Base-by-base conservation (phyloP, 1,284 basidiomycete genomes). In the Sanguinoderma infundibulare region DNA sequence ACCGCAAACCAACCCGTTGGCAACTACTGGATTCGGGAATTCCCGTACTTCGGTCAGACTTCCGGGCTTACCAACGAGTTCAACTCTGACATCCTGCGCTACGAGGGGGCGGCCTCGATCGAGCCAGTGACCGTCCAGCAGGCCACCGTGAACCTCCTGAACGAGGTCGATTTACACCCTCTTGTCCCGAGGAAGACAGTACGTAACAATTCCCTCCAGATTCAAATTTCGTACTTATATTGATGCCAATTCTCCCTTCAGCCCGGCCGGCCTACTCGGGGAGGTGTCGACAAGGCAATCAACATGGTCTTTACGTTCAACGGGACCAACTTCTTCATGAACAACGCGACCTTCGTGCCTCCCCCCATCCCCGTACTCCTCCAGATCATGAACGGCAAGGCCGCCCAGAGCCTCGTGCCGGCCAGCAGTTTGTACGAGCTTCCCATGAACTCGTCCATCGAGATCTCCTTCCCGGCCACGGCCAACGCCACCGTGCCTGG, bases 101-200 rank as follows among this genome's bases (percentile, higher is more conserved):
- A 69, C 49, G 44, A 44, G 9, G 64, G 81, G 4, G 86, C 86
- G 8, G 67, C 70, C 0, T 62, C 59, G 1, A 82, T 86, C 28
- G 85, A 82, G 0, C 78, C 72, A 5, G 77, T 78, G 14, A 73
- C 65, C 5, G 47, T 47, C 14, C 63, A 75, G 9, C 68, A 63
- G 5, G 66, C 57, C 17, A 68, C 65, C 54, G 55, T 59, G 1
- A 60, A 55, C 14, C 61, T 66, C 1, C 68, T 77, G 7, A 58
- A 61, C 30, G 76, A 77, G 62, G 67, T 70, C 5, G 62, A 69
- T 57, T 66, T 75, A 5, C 60, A 69, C 49, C 59, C 57, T 44
- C 61, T 60, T 32, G 47, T 35, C 34, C 34, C 34, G 14, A 59
- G 8, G 57, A 60, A 35, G 34, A 35, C 34, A 14, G 34, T 35